Percentiles rank a stretch among this genome's conserved stretches.
Evolutionary conservation across 163 green algal genomes (phyloP).

Genomic region (Volvox carteri): DNA sequence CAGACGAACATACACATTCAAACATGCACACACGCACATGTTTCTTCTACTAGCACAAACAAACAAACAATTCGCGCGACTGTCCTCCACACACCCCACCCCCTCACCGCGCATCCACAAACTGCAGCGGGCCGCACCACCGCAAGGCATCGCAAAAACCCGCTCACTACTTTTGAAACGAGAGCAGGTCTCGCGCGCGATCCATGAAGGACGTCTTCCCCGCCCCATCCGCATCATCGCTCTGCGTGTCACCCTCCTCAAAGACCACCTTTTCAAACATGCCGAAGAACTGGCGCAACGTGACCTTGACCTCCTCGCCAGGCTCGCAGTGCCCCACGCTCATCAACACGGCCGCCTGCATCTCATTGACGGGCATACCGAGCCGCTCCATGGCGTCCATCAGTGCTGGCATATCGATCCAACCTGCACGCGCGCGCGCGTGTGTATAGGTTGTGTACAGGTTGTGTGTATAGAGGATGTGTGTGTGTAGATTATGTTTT

Average conservation of each 20-base stretch:
- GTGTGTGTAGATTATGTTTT: too few relatives aligned
- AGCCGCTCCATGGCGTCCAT: conserved; percentile 56
- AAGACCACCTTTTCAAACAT: conserved; percentile 34
- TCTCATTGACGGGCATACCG: conserved; percentile 51
- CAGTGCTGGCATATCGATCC: conserved; percentile 33
- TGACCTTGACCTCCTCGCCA: conserved; percentile 25
- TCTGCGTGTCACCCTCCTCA: conserved; percentile 1
- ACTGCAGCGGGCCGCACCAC: neutral
- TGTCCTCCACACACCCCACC: too few relatives aligned
- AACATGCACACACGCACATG: too few relatives aligned
- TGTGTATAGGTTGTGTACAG: too few relatives aligned
- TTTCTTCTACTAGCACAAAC: too few relatives aligned
- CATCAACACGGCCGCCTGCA: conserved; percentile 41
- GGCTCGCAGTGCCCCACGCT: neutral
- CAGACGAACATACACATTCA: neutral
- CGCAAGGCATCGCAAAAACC: neutral
- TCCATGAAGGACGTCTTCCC: neutral
- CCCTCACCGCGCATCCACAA: too few relatives aligned
- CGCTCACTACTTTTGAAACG: neutral
- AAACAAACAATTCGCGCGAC: too few relatives aligned
- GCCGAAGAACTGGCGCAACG: conserved; percentile 17
- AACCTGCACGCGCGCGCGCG: too few relatives aligned
- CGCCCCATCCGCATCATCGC: neutral
- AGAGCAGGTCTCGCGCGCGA: neutral
- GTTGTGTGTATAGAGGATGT: too few relatives aligned